Evolutionary conservation across 257 asterid genomes (phyloP).

Genomic region (Gentiana dahurica): DNA sequence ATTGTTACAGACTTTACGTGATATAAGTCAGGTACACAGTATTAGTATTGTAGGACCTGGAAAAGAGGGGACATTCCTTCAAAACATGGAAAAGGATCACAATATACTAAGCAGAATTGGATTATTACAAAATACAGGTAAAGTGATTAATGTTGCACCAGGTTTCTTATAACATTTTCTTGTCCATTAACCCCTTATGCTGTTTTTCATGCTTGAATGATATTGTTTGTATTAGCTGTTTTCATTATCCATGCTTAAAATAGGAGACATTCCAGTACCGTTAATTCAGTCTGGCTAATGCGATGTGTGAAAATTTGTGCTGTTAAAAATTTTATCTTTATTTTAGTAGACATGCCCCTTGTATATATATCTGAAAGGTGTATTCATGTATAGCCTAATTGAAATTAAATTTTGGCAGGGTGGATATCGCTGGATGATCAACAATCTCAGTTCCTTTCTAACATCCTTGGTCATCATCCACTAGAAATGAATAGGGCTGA

Average conservation of each 20-base stretch:
- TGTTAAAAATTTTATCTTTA: no score
- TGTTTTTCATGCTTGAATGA: no score
- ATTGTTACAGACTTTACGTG: conserved; percentile 60
- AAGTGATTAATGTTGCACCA: background rate
- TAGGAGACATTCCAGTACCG: no score
- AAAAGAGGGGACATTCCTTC: conserved; percentile 64
- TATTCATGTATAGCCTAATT: background rate
- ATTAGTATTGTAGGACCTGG: conserved; percentile 20
- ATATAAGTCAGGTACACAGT: conserved; percentile 33
- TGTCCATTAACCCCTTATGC: background rate
- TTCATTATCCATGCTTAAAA: no score
- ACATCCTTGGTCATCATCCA: conserved; percentile 35
- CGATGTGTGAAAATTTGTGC: no score
- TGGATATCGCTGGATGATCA: conserved; percentile 78
- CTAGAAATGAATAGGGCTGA: conserved; percentile 20
- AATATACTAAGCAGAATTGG: conserved; percentile 56
- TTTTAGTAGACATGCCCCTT: background rate
- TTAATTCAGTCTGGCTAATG: no score
- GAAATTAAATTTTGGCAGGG: conserved; percentile 32
- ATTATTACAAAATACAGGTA: conserved; percentile 51
- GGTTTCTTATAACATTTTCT: background rate
- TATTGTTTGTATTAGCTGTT: background rate
- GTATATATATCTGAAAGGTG: background rate
- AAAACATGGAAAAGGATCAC: conserved; percentile 56
- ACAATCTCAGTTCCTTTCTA: conserved; percentile 51